Evolutionary conservation across 208 protist species (phyloP).

Genomic region (Leishmania gerbilli): DNA sequence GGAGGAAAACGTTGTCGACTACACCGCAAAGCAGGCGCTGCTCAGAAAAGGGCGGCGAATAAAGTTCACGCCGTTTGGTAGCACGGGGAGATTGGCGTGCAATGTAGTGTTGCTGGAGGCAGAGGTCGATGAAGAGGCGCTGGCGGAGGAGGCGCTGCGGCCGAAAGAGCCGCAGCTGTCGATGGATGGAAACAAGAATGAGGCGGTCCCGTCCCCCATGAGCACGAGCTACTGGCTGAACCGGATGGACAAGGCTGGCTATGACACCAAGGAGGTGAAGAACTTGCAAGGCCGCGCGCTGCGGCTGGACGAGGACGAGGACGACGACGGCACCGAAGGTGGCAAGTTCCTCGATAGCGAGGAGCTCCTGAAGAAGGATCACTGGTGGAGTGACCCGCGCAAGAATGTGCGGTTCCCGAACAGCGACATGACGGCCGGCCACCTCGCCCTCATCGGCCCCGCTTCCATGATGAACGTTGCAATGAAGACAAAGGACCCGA

Average conservation of each 20-base stretch:
- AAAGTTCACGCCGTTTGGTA: constrained; percentile 75
- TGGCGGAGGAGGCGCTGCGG: constrained; percentile 56
- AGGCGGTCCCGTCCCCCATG: constrained; percentile 86
- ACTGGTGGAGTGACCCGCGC: constrained; percentile 85
- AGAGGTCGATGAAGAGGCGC: constrained; percentile 58
- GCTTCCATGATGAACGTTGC: constrained; percentile 92
- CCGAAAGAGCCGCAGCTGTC: constrained; percentile 44
- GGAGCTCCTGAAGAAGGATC: constrained; percentile 88
- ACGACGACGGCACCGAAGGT: constrained; percentile 41
- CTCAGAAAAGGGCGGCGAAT: constrained; percentile 70
- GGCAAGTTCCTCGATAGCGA: constrained; percentile 80
- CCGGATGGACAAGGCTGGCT: constrained; percentile 83
- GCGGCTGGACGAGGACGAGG: constrained; percentile 68
- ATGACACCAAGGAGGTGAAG: constrained; percentile 82
- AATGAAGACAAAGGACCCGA: constrained; percentile 80
- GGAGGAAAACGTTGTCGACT: constrained; percentile 71
- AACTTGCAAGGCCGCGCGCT: constrained; percentile 71
- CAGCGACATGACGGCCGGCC: constrained; percentile 79
- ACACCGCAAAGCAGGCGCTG: constrained; percentile 39
- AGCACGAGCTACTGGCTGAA: constrained; percentile 89
- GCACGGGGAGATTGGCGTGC: constrained; percentile 62
- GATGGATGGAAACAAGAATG: constrained; percentile 70
- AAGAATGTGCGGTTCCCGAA: constrained; percentile 84
- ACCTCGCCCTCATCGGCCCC: constrained; percentile 82
- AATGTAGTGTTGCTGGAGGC: constrained; percentile 67